phyloP scores from a whole-genome alignment of 2,329 filamentous ascomycete genomes.

The Annulohypoxylon truncatum region DNA sequence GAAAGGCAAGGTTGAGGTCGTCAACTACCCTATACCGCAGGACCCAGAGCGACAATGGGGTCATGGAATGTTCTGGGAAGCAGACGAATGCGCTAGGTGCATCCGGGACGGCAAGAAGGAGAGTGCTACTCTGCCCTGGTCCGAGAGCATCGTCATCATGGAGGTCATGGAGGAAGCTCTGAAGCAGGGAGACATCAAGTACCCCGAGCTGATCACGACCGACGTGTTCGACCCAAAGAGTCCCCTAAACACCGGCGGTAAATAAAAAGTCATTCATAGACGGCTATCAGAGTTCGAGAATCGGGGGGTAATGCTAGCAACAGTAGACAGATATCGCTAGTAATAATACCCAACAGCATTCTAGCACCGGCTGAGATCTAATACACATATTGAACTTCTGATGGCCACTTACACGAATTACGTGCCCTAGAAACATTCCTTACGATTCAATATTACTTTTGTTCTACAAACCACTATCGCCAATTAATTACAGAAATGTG shows the following conservation, averaged over 20 bases:
- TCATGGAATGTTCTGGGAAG: constrained; percentile 91
- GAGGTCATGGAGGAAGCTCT: constrained; percentile 71
- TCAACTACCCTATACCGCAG: constrained; percentile 65
- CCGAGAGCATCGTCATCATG: constrained; percentile 88
- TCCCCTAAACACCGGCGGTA: constrained; percentile 68
- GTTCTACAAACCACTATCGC: too few species aligned
- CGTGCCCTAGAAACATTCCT: too few species aligned
- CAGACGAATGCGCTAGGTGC: constrained; percentile 80
- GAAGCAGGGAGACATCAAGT: constrained; percentile 63
- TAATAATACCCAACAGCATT: background rate
- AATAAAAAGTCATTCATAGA: constrained; percentile 6
- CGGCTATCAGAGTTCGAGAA: background rate
- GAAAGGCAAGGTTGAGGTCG: constrained; percentile 60
- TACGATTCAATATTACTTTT: too few species aligned
- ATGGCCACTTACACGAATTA: too few species aligned
- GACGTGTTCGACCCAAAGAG: constrained; percentile 70
- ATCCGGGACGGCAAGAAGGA: constrained; percentile 81
- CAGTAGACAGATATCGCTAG: background rate
- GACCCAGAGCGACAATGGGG: constrained; percentile 67
- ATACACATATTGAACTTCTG: background rate
- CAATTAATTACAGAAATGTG: too few species aligned
- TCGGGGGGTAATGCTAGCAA: background rate
- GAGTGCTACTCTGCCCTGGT: constrained; percentile 75
- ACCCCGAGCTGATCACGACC: constrained; percentile 67
- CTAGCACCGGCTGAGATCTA: background rate